A percentile compares a stretch with the other conserved stretches of the same genome.
Conservation (phyloP, 2,329 filamentous ascomycete genomes). For the Teratosphaeria gauchensis region DNA sequence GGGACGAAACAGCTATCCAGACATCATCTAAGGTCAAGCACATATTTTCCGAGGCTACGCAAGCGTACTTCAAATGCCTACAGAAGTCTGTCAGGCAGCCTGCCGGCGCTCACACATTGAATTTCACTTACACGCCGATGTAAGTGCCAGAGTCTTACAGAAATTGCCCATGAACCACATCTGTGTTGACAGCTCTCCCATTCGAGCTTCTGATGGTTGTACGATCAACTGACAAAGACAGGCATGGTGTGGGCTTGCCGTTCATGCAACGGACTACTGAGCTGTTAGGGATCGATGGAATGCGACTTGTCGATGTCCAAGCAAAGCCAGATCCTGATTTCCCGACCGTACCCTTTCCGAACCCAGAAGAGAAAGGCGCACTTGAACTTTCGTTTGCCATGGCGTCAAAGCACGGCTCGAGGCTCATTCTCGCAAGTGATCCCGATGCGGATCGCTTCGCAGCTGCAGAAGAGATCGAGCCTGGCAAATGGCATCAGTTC, state of each 20-base stretch:
- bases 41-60: constrained; percentile 31
- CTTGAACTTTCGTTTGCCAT: constrained; percentile 49
- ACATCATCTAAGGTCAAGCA: constrained; percentile 32
- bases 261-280: constrained; percentile 36
- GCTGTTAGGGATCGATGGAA: constrained; percentile 19
- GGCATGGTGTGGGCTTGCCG: constrained; percentile 43
- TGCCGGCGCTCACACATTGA: neutral
- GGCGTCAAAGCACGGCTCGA: constrained; percentile 40
- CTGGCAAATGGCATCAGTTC: constrained; percentile 49
- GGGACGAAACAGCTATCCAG: constrained; percentile 37
- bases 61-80: constrained; percentile 37
- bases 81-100: constrained; percentile 26
- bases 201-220: neutral
- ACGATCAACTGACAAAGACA: neutral
- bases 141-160: neutral
- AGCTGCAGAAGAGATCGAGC: constrained; percentile 47
- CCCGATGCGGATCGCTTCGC: constrained; percentile 58
- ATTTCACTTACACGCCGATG: constrained; percentile 49
- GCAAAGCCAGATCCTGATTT: constrained; percentile 53
- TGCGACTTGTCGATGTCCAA: constrained; percentile 42
- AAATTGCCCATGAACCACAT: neutral
- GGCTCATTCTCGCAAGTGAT: constrained; percentile 52
- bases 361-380: constrained; percentile 55
- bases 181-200: neutral
- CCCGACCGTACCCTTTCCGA: constrained; percentile 54